phyloP scores from a whole-genome alignment of 805 yeast species.

The Saccharomycopsis olivae region DNA sequence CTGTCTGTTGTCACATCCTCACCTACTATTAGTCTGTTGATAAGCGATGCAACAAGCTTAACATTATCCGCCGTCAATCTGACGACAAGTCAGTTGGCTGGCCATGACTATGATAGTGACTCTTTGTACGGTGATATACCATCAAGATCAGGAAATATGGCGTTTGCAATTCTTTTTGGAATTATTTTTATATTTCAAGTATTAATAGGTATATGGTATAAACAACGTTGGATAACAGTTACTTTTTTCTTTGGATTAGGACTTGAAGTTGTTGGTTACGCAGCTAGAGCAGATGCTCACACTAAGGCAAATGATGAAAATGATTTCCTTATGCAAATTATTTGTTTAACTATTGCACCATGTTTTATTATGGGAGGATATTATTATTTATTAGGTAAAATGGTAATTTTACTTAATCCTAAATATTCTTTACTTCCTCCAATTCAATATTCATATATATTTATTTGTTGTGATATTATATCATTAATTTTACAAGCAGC shows the following conservation, averaged over 20 bases:
- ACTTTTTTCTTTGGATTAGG: constrained; percentile 46
- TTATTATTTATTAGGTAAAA: constrained; percentile 59
- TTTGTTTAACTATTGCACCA: constrained; percentile 67
- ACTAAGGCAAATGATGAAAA: constrained; percentile 25
- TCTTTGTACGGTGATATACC: constrained; percentile 7
- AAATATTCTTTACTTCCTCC: constrained; percentile 34
- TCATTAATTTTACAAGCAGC: constrained; percentile 58
- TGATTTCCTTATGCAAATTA: constrained; percentile 51
- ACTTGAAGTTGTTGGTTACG: constrained; percentile 59
- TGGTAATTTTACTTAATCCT: constrained; percentile 51
- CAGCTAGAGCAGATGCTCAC: constrained; percentile 44
- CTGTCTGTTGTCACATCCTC: no score
- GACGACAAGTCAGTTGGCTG: no score
- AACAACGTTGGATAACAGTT: constrained; percentile 56
- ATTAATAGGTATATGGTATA: constrained; percentile 32
- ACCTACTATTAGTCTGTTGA: no score
- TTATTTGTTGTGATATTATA: constrained; percentile 54
- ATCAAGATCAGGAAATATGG: constrained; percentile 41
- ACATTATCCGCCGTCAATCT: no score
- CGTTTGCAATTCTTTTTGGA: constrained; percentile 46
- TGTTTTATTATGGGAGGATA: constrained; percentile 80
- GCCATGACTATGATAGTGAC: no score
- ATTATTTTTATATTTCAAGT: constrained; percentile 34
- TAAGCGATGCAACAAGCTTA: no score
- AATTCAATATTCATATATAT: constrained; percentile 44